phyloP scores from a whole-genome alignment of 257 asterid species.

The Jacaranda copaia region DNA sequence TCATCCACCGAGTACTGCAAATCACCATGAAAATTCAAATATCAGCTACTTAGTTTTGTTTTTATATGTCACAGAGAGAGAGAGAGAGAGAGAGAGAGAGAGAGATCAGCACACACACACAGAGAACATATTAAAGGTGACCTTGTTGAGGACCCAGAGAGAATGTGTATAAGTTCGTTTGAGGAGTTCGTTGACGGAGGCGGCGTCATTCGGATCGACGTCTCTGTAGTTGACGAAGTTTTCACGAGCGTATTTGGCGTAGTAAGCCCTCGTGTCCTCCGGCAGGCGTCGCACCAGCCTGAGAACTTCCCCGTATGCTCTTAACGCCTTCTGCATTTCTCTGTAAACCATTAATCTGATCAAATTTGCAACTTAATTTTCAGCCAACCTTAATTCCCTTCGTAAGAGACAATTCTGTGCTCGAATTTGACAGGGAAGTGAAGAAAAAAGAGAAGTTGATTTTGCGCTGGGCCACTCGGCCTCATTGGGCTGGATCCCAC shows the following conservation, averaged over 20 bases:
- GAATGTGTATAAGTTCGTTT: slow-evolving; percentile 77
- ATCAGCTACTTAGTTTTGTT: neutral
- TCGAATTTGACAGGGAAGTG: neutral
- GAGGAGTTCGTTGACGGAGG: slow-evolving; percentile 68
- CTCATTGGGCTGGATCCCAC: neutral
- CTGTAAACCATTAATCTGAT: slow-evolving; percentile 37
- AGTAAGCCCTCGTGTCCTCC: slow-evolving; percentile 70
- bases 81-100: slow-evolving; percentile 14
- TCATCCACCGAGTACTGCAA: slow-evolving; percentile 80
- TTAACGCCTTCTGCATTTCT: slow-evolving; percentile 76
- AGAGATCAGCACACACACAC: slow-evolving; percentile 6
- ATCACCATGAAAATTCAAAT: slow-evolving; percentile 9
- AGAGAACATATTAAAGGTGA: slow-evolving; percentile 11
- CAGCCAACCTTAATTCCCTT: neutral
- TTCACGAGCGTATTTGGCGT: slow-evolving; percentile 91
- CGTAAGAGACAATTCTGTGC: neutral
- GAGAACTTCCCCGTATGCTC: slow-evolving; percentile 89
- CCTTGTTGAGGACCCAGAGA: slow-evolving; percentile 91
- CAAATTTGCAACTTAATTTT: slow-evolving; percentile 12
- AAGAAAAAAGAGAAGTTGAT: neutral
- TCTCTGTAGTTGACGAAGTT: slow-evolving; percentile 96
- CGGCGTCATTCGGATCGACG: slow-evolving; percentile 57
- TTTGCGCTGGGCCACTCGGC: neutral
- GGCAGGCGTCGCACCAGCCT: slow-evolving; percentile 89
- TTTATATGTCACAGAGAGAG: neutral